phyloP scores from a whole-genome alignment of 2,329 filamentous ascomycete genomes.

The Colletotrichum zoysiae region DNA sequence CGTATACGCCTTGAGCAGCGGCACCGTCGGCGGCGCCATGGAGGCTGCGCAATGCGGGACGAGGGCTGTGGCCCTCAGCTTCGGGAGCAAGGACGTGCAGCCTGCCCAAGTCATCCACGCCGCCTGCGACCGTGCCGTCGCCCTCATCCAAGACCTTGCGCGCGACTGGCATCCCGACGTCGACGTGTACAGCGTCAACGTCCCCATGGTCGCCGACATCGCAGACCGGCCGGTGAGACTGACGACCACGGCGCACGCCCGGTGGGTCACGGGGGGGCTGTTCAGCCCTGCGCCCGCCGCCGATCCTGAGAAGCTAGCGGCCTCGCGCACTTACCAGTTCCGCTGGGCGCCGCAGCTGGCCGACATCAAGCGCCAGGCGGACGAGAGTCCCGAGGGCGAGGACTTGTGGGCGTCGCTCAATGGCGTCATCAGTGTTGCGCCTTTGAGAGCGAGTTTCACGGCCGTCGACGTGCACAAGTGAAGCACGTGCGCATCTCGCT shows the following conservation, averaged over 20 bases:
- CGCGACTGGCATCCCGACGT: constrained; percentile 69
- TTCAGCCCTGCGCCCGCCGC: constrained; percentile 37
- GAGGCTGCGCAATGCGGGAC: constrained; percentile 68
- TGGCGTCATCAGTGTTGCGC: constrained; percentile 40
- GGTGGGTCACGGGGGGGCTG: constrained; percentile 67
- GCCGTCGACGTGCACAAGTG: constrained; percentile 26
- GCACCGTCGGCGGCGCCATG: constrained; percentile 69
- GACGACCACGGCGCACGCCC: constrained; percentile 77
- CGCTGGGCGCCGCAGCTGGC: constrained; percentile 41
- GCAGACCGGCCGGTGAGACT: constrained; percentile 72
- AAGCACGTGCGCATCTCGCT: neutral
- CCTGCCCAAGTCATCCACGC: constrained; percentile 74
- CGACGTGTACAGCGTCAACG: constrained; percentile 77
- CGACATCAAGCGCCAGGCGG: constrained; percentile 40
- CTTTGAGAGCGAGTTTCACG: constrained; percentile 40
- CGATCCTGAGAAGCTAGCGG: constrained; percentile 34
- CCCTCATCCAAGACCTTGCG: constrained; percentile 72
- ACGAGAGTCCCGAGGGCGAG: constrained; percentile 40
- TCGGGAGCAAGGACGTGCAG: constrained; percentile 76
- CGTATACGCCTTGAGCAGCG: constrained; percentile 68
- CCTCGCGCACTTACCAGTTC: constrained; percentile 32
- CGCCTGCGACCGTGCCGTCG: constrained; percentile 69
- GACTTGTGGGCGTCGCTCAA: constrained; percentile 43
- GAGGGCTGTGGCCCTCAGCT: constrained; percentile 74
- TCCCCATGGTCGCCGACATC: constrained; percentile 74